Evolutionary conservation across 129 eudicot genomes (phyloP), one percentile per base, ranked within the genome.

Genomic region (Flaveria bidentis): DNA sequence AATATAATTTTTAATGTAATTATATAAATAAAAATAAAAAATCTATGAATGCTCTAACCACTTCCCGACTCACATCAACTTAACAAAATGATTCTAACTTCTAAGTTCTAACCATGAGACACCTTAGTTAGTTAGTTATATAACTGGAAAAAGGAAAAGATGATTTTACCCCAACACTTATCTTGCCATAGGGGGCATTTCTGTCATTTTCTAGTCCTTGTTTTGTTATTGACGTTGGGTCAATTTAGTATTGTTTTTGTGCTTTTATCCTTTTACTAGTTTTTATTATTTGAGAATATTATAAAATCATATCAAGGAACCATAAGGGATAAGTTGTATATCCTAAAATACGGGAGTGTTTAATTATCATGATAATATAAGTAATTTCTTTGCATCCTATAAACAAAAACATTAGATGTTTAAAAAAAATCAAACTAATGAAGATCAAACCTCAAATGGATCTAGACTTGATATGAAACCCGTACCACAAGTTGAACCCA

Each of bases 151-250:
- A 67, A 47, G 80, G 56, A 86, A 82, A 79, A 70, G 64, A 78
- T 64, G 70, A 61, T 11, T 79, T 84, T 77, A 51, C 71, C 86
- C 78, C 0, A 78, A 0, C n/a, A 56, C 77, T 76, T 82, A 78
- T 36, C 50, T 49, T 65, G 57, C 75, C 25, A 73, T 14, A 15
- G 51, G 26, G 76, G 73, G 39, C 50, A 46, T 47, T 75, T 73
- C 75, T 77, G 84, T 84, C 79, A 86, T 86, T 86, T 86, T 28
- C 45, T 16, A 47, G 18, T 39, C 47, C 76, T 82, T 80, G 78
- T 80, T 84, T 80, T 80, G 42, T 72, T 77, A 74, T 41, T 75
- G 14, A 47, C 82, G 86, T 82, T 78, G 14, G 68, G 90, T 79
- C 90, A 57, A 72, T 85, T 85, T 76, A 64, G 22, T 67, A 36